These are phyloP conservation scores for Trametes cinnabarina DNA, from an alignment of 768 basidiomycete species.

Conservation along the genomic window DNA sequence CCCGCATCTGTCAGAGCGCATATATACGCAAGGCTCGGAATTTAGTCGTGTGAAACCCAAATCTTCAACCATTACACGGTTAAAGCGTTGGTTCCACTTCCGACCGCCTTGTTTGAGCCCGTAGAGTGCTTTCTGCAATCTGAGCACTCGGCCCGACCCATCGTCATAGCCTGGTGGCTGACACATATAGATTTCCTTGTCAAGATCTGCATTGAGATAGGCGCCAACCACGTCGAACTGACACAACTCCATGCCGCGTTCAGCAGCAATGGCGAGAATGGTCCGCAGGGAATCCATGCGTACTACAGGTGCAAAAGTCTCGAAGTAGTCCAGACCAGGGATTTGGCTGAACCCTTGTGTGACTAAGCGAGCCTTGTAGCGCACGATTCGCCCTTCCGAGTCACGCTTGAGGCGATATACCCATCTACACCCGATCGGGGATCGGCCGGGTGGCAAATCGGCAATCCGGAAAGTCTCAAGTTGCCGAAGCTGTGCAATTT, in stretches of 20 bases:
- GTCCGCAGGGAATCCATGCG: conserved; percentile 3
- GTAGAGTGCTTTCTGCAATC: conserved; percentile 26
- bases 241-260: conserved; percentile 34
- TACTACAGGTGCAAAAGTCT: conserved; percentile 24
- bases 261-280: conserved; percentile 36
- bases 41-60: not conserved
- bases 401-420: conserved; percentile 44
- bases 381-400: conserved; percentile 31
- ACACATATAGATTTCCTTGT: conserved; percentile 41
- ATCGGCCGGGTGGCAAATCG: conserved; percentile 26
- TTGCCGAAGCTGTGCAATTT: conserved; percentile 3
- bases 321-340: conserved; percentile 36
- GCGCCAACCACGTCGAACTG: conserved; percentile 42
- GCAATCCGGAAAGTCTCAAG: conserved; percentile 10
- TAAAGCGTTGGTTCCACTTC: conserved; percentile 29
- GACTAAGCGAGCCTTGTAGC: conserved; percentile 44
- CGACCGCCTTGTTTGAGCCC: conserved; percentile 34
- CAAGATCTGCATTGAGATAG: conserved; percentile 38
- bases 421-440: conserved; percentile 39
- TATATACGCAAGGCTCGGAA: not conserved
- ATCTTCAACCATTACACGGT: not conserved
- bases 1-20: not conserved
- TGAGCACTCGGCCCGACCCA: conserved; percentile 14
- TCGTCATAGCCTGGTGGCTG: conserved; percentile 33
- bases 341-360: conserved; percentile 42